These are phyloP conservation scores for Sclerotinia spermophila DNA, from an alignment of 2,329 filamentous ascomycete genomes.

Conservation along the genomic window DNA sequence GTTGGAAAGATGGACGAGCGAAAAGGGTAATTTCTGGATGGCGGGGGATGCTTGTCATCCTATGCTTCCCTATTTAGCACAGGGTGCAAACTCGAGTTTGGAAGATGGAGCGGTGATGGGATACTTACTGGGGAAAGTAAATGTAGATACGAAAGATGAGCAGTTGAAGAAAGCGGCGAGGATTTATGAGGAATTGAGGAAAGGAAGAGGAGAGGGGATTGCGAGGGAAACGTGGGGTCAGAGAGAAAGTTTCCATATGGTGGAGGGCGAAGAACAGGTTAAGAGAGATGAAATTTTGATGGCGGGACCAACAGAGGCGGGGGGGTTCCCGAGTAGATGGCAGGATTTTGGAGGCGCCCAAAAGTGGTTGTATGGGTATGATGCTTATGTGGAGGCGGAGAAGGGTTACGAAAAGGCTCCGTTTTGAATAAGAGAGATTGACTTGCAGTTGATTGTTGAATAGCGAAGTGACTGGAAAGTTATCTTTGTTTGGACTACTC, in stretches of 20 bases:
- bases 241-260: conserved; percentile 51
- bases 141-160: conserved; percentile 38
- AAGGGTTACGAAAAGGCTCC: conserved; percentile 33
- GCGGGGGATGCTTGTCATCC: conserved; percentile 60
- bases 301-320: conserved; percentile 49
- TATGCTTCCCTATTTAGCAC: conserved; percentile 61
- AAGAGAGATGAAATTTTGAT: conserved; percentile 52
- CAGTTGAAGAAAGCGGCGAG: conserved; percentile 45
- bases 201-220: conserved; percentile 50
- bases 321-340: conserved; percentile 61
- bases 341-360: conserved; percentile 57
- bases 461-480: background rate
- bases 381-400: conserved; percentile 54
- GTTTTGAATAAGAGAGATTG: conserved; percentile 17
- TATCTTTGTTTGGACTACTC: background rate
- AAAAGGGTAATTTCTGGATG: conserved; percentile 31
- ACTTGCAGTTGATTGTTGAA: background rate
- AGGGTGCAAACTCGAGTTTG: conserved; percentile 63
- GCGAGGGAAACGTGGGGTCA: conserved; percentile 60
- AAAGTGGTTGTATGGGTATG: conserved; percentile 62
- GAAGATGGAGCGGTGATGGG: conserved; percentile 67
- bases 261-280: conserved; percentile 54
- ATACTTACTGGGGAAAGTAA: conserved; percentile 50
- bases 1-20: conserved; percentile 29
- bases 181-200: conserved; percentile 47